Evolutionary conservation across 352 stramenopile species (phyloP).

Genomic region (Phytopythium kandeliae): DNA sequence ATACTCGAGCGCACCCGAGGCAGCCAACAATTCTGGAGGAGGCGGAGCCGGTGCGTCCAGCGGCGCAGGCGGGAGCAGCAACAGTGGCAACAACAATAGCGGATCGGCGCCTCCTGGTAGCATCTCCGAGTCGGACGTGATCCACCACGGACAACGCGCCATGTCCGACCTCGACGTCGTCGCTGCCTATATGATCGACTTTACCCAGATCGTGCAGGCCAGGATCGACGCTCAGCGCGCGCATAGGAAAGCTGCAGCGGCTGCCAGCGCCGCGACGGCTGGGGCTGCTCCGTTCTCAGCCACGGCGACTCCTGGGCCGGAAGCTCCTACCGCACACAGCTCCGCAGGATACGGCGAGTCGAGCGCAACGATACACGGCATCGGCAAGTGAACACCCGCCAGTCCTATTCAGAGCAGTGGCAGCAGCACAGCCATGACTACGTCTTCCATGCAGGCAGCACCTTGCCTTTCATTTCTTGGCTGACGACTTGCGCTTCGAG

Average conservation of each 20-base stretch:
- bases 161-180: slow-evolving; percentile 90
- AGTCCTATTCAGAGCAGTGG: background rate
- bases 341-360: slow-evolving; percentile 2
- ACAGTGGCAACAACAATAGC: slow-evolving; percentile 9
- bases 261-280: slow-evolving; percentile 13
- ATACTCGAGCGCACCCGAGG: slow-evolving; percentile 4
- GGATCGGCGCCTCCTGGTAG: slow-evolving; percentile 20
- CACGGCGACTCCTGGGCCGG: background rate
- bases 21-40: slow-evolving; percentile 9
- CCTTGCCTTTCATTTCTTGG: background rate
- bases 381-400: slow-evolving; percentile 1
- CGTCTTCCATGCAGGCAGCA: too few relatives aligned
- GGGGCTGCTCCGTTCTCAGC: background rate
- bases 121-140: slow-evolving; percentile 77
- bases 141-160: slow-evolving; percentile 81
- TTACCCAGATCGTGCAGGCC: slow-evolving; percentile 75
- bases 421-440: too few relatives aligned
- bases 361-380: slow-evolving; percentile 4
- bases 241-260: slow-evolving; percentile 54
- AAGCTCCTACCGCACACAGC: background rate
- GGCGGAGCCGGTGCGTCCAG: slow-evolving; percentile 2
- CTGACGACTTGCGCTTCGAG: slow-evolving; percentile 2
- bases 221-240: slow-evolving; percentile 65
- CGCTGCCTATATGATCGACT: slow-evolving; percentile 92
- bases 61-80: slow-evolving; percentile 6